Conservation (phyloP, 257 asterid genomes). For the Marsdenia floribunda region DNA sequence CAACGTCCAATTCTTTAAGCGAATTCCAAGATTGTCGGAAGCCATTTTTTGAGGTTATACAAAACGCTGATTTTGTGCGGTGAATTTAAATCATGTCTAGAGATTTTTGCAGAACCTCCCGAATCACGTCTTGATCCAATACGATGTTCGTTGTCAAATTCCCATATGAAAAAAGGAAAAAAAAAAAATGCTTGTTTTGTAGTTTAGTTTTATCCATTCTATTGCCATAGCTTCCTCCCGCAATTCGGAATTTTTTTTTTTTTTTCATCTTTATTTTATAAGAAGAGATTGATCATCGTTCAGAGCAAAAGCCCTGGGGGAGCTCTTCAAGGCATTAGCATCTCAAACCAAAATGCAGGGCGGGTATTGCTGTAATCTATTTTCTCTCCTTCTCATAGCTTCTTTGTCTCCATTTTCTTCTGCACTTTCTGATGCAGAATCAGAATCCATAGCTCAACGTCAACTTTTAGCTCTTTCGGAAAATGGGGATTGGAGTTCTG, state of each 20-base stretch:
- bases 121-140: not conserved
- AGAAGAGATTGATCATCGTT: not conserved
- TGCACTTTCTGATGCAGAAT: conserved; percentile 21
- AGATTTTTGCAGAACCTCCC: conserved; percentile 11
- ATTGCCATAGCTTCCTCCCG: too few species aligned
- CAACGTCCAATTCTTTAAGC: not conserved
- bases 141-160: not conserved
- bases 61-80: conserved; percentile 1
- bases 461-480: conserved; percentile 24
- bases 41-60: conserved; percentile 7
- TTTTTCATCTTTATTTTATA: not conserved
- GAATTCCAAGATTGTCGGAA: conserved; percentile 16
- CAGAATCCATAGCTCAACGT: conserved; percentile 14
- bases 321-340: conserved; percentile 16
- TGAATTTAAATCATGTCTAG: not conserved
- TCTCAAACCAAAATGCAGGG: conserved; percentile 20
- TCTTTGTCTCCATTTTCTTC: conserved; percentile 2
- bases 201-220: too few species aligned
- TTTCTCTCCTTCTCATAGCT: conserved; percentile 7
- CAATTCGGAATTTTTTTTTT: too few species aligned
- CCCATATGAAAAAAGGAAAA: not conserved
- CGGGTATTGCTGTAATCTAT: conserved; percentile 6
- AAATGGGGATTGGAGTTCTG: conserved; percentile 12
- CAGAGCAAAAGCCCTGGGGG: conserved; percentile 2
- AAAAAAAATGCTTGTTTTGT: too few species aligned